Base-by-base conservation (phyloP, 257 asterid genomes). In the Lycium barbarum region DNA sequence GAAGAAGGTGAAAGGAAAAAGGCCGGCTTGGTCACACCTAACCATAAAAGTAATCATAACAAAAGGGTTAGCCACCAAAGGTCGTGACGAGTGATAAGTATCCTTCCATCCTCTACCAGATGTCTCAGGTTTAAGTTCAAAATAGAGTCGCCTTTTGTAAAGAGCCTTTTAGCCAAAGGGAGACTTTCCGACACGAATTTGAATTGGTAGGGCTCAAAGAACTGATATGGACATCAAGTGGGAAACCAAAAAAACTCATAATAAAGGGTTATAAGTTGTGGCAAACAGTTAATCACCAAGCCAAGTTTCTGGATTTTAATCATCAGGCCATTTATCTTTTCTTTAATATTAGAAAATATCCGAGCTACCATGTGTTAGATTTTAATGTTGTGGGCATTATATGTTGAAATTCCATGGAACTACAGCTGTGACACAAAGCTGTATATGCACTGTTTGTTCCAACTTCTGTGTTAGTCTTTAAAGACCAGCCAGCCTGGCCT, bases 401-500 rank as follows among this genome's bases (percentile, higher is more conserved):
- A 38, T 6, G 26, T 38, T 38, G 78, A 15, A 68, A 36, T 36
- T 68, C n/a, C 22, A 36, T 36, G 76, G 51, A 22, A 68, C 1
- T 68, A 68, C 54, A 70, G 53, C 15, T 38, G 54, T 70, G 45
- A 7, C 2, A 61, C 3, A n/a, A 10, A 59, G 38, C 43, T 63
- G 7, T 43, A 47, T 47, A n/a, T 26, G 33, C 20, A 20, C 20
- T 51, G 22, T 13, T 13, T 49, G 33, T 65, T 65, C 47, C 82
- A 76, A 51, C 8, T 76, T 51, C 63, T 3, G 53, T 26, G 47
- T 26, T 51, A 38, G 82, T 22, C 45, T 14, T 47, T 22, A 11
- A 86, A 88, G 66, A 81, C 91, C 91, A 90, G 92, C 53, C 79
- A 38, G 79, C 79, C 33, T 38, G 6, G 22, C 89, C 91, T 86